Evolutionary conservation across 331 rosid species (phyloP).

Genomic region (Erythrophleum ivorense): DNA sequence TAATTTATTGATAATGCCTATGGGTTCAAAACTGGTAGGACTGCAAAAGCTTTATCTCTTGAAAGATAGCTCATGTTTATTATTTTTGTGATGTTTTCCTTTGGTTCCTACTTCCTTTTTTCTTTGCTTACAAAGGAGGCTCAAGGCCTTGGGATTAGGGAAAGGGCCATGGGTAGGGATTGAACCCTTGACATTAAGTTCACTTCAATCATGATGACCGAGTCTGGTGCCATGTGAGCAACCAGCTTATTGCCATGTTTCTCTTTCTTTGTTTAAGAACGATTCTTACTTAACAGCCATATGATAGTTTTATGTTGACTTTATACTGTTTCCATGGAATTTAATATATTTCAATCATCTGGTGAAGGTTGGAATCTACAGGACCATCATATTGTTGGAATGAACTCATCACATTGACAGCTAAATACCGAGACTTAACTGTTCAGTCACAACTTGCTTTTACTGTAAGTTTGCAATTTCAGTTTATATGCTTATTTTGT

Average conservation of each 20-base stretch:
- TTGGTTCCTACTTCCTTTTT: neutral
- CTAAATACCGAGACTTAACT: slow-evolving; percentile 92
- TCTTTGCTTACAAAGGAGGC: neutral
- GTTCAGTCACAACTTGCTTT: slow-evolving; percentile 89
- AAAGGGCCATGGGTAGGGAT: neutral
- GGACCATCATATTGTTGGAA: slow-evolving; percentile 86
- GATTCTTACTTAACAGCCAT: neutral
- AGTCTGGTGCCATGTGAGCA: neutral
- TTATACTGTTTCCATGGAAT: neutral
- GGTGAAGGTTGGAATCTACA: slow-evolving; percentile 78
- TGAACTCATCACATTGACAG: slow-evolving; percentile 82
- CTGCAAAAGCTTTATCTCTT: neutral
- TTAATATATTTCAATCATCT: slow-evolving; percentile 36
- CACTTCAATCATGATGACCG: neutral
- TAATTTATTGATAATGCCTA: neutral
- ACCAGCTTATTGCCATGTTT: neutral
- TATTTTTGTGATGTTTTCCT: no score
- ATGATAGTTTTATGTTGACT: neutral
- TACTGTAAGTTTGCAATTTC: slow-evolving; percentile 61
- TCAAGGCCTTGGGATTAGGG: neutral
- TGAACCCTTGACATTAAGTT: neutral
- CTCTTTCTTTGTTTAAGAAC: neutral
- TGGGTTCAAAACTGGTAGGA: neutral
- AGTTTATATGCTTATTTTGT: slow-evolving; percentile 29
- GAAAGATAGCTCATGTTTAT: neutral